Percentiles rank a stretch among this genome's conserved stretches.
These are phyloP conservation scores for Taiozyma sp. DNA, from an alignment of 1,139 yeast species.

Conservation along the genomic window DNA sequence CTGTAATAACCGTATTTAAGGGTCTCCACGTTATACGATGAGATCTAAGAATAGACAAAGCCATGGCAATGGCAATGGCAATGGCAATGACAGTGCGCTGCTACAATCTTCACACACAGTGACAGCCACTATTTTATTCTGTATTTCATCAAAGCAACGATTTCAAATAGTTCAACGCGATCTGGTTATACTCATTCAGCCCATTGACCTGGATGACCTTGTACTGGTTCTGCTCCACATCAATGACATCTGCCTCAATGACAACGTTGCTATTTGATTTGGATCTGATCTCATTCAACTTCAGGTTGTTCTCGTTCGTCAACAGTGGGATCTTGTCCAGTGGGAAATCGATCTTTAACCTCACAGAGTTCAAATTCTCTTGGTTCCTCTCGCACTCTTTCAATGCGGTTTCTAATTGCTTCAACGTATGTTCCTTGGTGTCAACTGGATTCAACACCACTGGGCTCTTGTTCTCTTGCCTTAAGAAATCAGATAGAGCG, in stretches of 20 bases:
- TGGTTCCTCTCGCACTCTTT: slow-evolving; percentile 2
- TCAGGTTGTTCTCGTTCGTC: not conserved
- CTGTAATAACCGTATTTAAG: no score
- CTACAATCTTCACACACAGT: no score
- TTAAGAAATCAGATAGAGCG: not conserved
- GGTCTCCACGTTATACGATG: no score
- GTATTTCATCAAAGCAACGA: not conserved
- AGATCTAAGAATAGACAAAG: no score
- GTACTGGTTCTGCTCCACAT: not conserved
- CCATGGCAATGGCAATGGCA: no score
- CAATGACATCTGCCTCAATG: not conserved
- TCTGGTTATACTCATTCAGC: slow-evolving; percentile 1
- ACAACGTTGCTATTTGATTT: slow-evolving; percentile 6
- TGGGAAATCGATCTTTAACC: slow-evolving; percentile 4
- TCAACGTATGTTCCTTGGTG: not conserved
- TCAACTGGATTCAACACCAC: not conserved
- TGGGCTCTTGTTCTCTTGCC: not conserved
- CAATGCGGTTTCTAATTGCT: not conserved
- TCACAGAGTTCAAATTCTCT: not conserved
- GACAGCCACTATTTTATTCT: no score
- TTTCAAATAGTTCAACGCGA: slow-evolving; percentile 1
- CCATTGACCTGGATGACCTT: slow-evolving; percentile 3
- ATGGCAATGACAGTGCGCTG: no score
- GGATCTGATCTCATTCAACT: slow-evolving; percentile 5
- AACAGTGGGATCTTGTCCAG: slow-evolving; percentile 1